Evolutionary conservation across 2,329 filamentous ascomycete species (phyloP), one percentile per base, ranked within the genome.

Genomic region (Trichoderma aggressivum): DNA sequence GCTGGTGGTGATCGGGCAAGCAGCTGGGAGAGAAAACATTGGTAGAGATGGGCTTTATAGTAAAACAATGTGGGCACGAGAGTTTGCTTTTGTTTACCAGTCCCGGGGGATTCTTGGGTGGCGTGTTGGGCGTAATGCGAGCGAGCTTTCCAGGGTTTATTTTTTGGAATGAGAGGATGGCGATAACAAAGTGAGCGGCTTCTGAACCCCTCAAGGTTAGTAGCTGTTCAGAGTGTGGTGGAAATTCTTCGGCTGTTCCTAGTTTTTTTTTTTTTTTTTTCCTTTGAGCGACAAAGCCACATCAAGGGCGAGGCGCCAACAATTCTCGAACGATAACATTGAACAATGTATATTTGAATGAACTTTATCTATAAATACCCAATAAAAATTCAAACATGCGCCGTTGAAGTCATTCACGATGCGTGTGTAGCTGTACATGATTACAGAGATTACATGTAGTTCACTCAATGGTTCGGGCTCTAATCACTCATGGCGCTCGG

Each of bases 21-120:
- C 74, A 77, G 79, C 77, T 75, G 73, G 75, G 76, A 74, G 76
- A 77, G 78, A 76, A 78, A 76, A 80, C 80, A 81, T 81, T 81
- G 76, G 79, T 74, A 75, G 71, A 74, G 76, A 78, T 71, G 76
- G 73, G 58, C 50, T 58, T 43, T 67, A 28, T 64, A 60, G 56
- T 64, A 62, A 24, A 70, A 56, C 60, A 60, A 72, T 55, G 21
- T 36, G 26, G 56, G 30, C 43, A 56, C 63, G 34, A 69, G 56
- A 21, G 26, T 63, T 58, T 32, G 50, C 50, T 59, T 58, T 58
- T 59, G 53, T 58, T 63, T 60, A 59, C 59, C 28, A 53, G 26
- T 12, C 39, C 59, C 56, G 59, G 56, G 18, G n/a, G 32, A 21
- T 32, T 59, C 56, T 32, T 55, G 28, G 65, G 59, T 43, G 62